Percentiles rank a stretch among this genome's conserved stretches.
These are phyloP conservation scores for Fraxinus cuspidata DNA, from an alignment of 257 asterid genomes.

Conservation along the genomic window DNA sequence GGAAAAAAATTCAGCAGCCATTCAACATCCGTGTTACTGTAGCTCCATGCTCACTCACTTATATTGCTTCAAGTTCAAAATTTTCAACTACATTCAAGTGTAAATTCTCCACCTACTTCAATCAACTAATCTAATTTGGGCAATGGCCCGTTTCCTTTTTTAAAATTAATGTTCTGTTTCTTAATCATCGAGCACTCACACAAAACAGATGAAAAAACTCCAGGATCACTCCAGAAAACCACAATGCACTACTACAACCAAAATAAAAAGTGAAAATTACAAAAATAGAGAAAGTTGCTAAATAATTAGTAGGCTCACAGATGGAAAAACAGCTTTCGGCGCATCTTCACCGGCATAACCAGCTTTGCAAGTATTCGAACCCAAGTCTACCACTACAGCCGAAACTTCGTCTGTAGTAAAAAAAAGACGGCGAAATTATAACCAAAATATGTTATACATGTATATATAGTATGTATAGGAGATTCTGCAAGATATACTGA, in stretches of 20 bases:
- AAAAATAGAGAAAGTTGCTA: neutral
- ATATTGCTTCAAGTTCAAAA: conserved; percentile 20
- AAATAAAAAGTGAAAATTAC: neutral
- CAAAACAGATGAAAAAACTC: conserved; percentile 11
- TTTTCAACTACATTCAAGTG: neutral
- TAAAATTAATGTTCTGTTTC: neutral
- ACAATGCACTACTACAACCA: conserved; percentile 1
- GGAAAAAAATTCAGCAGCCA: neutral
- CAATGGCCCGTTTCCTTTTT: neutral
- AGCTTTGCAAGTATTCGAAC: conserved; percentile 97
- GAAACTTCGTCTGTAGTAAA: conserved; percentile 82
- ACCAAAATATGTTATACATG: conserved; percentile 4
- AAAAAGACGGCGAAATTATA: conserved; percentile 13
- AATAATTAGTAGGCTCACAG: conserved; percentile 48
- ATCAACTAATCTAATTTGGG: conserved; percentile 16
- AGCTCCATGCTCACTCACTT: neutral
- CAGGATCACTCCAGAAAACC: conserved; percentile 9
- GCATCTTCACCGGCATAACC: conserved; percentile 99
- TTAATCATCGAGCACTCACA: conserved; percentile 2
- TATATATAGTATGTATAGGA: neutral
- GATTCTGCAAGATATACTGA: neutral
- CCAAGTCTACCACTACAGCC: conserved; percentile 89
- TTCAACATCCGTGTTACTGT: neutral
- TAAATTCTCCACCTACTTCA: conserved; percentile 10
- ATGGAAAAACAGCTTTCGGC: conserved; percentile 97